Evolutionary conservation across 169 alveolate genomes (phyloP), one percentile per base, ranked within the genome.

Genomic region (Eimeria necatrix): DNA sequence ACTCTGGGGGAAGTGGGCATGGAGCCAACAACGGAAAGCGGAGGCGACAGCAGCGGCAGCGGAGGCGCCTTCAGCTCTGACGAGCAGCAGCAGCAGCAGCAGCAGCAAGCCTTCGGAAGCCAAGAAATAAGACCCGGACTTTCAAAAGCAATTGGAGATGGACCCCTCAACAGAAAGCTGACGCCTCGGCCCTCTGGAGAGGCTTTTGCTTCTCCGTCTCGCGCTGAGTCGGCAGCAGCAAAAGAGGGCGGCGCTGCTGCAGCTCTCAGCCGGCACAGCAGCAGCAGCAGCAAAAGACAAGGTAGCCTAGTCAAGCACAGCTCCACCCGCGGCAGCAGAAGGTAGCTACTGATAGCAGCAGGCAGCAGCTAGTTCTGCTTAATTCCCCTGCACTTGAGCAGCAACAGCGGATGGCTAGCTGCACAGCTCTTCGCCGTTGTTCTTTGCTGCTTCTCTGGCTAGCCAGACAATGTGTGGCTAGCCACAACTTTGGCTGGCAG

Each of bases 11-110:
- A 80, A 52, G 64, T 52, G 71, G 49, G 89, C 73, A 24, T 80
- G 71, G 85, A 48, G 12, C 56, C 61, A 16, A 41, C 48, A 18
- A 59, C 91, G 4, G 73, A 48, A 26, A 32, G 41, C 24, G 89
- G 89, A 18, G 48, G 12, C 32, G 60, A 52, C 52, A 84, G 80
- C 91, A 59, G 91, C 73, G 68, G 49, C 91, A 56, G 91, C 91
- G 60, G 53, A 7, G 68, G 24, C 48, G 6, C 56, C n/a, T 84
- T 59, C 6, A 32, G 78, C 56, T 56, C 91, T 16, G 91, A 84
- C 9, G 74, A 51, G 74, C 52, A 32, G 16, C 90, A 52, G 41
- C 5, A 6, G 16, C 41, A 51, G 74, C 52, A 32, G 16, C 90
- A 52, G 41, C 5, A 6, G 41, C 70, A 68, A 18, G 85, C 14